Percentiles rank a stretch among this genome's conserved stretches.
These are phyloP conservation scores for Parietichytrium sp. DNA, from an alignment of 108 stramenopile species.

Conservation along the genomic window DNA sequence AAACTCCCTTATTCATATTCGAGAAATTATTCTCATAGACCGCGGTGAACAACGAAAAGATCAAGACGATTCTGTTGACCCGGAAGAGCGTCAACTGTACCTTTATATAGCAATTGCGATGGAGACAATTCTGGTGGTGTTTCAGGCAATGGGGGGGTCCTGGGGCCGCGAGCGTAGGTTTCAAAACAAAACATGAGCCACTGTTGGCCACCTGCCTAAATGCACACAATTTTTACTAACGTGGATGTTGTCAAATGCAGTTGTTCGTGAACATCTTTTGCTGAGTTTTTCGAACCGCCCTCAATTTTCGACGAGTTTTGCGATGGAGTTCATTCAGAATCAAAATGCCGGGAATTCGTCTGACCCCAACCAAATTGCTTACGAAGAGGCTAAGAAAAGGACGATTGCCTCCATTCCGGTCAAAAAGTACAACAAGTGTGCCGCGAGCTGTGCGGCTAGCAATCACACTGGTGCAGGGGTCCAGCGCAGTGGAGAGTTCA, in stretches of 20 bases:
- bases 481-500: neutral
- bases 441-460: neutral
- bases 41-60: neutral
- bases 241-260: too few relatives aligned
- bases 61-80: neutral
- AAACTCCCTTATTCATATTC: conserved; percentile 15
- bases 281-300: neutral
- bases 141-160: neutral
- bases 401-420: conserved; percentile 12
- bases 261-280: conserved; percentile 7
- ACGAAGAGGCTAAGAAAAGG: conserved; percentile 12
- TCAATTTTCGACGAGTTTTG: neutral
- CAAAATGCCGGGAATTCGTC: neutral
- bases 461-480: neutral
- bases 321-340: neutral
- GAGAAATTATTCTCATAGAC: neutral
- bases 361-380: neutral
- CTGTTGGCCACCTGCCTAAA: too few relatives aligned
- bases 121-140: neutral
- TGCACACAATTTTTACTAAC: too few relatives aligned
- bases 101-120: neutral
- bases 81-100: neutral
- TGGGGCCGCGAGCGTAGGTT: conserved; percentile 14
- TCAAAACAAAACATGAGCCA: too few relatives aligned
- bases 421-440: neutral